Evolutionary conservation across 257 asterid species (phyloP), one percentile per base, ranked within the genome.

Genomic region (Solanum peruvianum): DNA sequence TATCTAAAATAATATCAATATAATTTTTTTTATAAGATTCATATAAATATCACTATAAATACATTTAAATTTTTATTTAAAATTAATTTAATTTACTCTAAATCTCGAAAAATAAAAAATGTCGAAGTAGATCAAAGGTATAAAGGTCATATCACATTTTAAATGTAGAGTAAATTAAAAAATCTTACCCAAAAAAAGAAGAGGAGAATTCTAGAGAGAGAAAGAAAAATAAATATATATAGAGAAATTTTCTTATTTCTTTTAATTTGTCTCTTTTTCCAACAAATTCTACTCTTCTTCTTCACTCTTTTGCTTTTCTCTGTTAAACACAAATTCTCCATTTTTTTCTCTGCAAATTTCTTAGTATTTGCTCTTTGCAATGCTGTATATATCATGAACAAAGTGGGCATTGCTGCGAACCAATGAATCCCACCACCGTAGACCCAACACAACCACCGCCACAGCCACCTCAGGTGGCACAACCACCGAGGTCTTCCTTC

Each of bases 401-500:
- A 87, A 88, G 87, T 89, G 91, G 76, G 89, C 90, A 89, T 85
- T 85, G 78, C 86, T 71, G 27, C 72, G 84, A 84, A 89, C 87
- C 42, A 13, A 94, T 94, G 97, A 94, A 93, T 93, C 89, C 94
- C 91, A 92, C 91, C 85, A 88, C 91, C 42, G 39, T 88, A 71
- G 96, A 94, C 93, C 96, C 93, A 87, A 89, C 93, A 5, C 95
- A 86, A 29, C 89, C 86, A 27, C 89, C 95, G 72, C 96, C 93
- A 16, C 94, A 92, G 82, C 96, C 92, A 8, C 94, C 86, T 12
- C 88, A 29, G 83, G 92, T 89, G 87, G 90, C 92, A 67, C 96
- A 92, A 91, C 98, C 96, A 62, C 97, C 91, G 86, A 93, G 94
- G 21, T 91, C 95, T 18, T 92, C 95, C 9, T 93, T 92, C 92